Conservation (phyloP, 768 basidiomycete species). For the Coprinellus aureogranulatus region DNA sequence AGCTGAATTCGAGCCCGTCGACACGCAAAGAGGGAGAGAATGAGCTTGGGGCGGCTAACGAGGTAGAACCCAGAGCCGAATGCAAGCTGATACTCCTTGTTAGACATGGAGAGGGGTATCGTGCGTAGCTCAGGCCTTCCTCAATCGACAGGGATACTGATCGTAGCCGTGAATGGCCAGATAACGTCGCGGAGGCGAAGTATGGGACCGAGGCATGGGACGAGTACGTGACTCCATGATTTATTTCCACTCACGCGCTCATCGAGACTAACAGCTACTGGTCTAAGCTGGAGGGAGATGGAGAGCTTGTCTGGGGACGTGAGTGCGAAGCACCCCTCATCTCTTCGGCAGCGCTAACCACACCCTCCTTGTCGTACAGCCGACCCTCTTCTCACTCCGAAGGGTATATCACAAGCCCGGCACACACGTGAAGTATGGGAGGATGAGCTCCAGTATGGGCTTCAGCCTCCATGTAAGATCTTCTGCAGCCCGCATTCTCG, state of each 20-base stretch:
- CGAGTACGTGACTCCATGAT: too few relatives aligned
- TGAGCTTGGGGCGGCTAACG: too few relatives aligned
- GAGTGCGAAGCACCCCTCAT: conserved; percentile 25
- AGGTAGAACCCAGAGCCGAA: too few relatives aligned
- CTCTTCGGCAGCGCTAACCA: neutral
- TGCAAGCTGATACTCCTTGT: conserved; percentile 69
- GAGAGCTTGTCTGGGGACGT: conserved; percentile 73
- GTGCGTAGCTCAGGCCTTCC: conserved; percentile 37
- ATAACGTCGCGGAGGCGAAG: conserved; percentile 63
- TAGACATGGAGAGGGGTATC: conserved; percentile 73
- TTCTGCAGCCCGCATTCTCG: conserved; percentile 67
- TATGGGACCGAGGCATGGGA: conserved; percentile 63
- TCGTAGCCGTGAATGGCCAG: conserved; percentile 28
- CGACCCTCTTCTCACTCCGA: conserved; percentile 60
- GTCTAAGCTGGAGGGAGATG: conserved; percentile 64
- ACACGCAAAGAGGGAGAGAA: conserved; percentile 22
- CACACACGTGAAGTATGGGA: conserved; percentile 47
- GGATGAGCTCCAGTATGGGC: conserved; percentile 36
- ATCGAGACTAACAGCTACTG: too few relatives aligned
- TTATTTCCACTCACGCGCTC: too few relatives aligned
- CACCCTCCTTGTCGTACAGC: conserved; percentile 35
- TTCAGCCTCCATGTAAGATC: conserved; percentile 53
- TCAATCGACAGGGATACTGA: too few relatives aligned
- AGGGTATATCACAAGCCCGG: conserved; percentile 57
- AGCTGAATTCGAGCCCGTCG: conserved; percentile 43